phyloP scores from a whole-genome alignment of 208 protist species.

The Kentomonas sorsogonicus region DNA sequence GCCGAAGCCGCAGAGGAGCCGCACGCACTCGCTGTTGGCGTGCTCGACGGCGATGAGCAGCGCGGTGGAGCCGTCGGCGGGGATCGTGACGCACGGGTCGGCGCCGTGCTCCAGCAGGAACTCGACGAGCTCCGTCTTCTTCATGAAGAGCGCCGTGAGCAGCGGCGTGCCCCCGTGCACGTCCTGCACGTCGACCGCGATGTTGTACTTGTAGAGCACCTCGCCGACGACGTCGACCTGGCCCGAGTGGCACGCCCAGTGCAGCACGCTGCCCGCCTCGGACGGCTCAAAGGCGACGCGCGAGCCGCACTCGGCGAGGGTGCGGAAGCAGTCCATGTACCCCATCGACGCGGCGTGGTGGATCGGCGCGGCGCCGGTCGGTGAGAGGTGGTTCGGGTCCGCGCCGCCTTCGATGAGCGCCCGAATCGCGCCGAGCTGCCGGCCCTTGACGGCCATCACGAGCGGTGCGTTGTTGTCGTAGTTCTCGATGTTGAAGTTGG shows the following conservation, averaged over 20 bases:
- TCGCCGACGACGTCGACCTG: constrained; percentile 64
- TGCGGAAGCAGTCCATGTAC: constrained; percentile 54
- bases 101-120: constrained; percentile 88
- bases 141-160: constrained; percentile 83
- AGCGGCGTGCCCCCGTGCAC: constrained; percentile 78
- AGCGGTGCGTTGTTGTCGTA: constrained; percentile 84
- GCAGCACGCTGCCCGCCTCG: constrained; percentile 74
- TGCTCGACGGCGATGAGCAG: constrained; percentile 85
- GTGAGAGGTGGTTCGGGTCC: constrained; percentile 55
- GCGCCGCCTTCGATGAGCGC: constrained; percentile 57
- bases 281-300: constrained; percentile 33
- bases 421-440: constrained; percentile 51
- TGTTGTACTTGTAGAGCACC: constrained; percentile 74
- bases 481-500: constrained; percentile 62
- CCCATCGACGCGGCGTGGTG: constrained; percentile 82
- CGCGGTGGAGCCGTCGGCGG: constrained; percentile 68
- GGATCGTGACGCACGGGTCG: constrained; percentile 42
- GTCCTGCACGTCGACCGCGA: constrained; percentile 68
- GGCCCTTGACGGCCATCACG: constrained; percentile 76
- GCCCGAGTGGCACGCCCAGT: constrained; percentile 84
- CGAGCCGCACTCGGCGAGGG: constrained; percentile 59
- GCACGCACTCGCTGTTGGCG: constrained; percentile 59
- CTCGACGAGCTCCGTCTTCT: constrained; percentile 61
- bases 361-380: constrained; percentile 53
- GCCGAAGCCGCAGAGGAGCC: constrained; percentile 58